These are phyloP conservation scores for Xylaria digitata DNA, from an alignment of 2,329 filamentous ascomycete genomes.

Conservation along the genomic window DNA sequence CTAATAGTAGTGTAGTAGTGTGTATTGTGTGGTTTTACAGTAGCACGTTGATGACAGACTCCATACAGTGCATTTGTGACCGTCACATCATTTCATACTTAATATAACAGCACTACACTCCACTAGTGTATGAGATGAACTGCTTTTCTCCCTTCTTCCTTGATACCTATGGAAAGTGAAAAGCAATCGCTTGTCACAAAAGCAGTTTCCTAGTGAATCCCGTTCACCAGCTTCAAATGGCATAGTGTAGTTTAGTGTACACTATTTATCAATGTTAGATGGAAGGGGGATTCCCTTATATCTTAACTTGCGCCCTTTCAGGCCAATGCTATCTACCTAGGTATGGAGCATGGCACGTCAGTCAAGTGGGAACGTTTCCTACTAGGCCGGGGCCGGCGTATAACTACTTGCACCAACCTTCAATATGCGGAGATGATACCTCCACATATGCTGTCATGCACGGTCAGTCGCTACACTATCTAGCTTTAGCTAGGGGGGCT, in stretches of 20 bases:
- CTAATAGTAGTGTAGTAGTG: too few species aligned
- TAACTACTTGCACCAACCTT: background rate
- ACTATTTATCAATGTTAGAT: too few species aligned
- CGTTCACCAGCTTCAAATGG: background rate
- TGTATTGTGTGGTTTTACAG: conserved; percentile 24
- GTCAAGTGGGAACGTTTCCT: conserved; percentile 27
- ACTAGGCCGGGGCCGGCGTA: conserved; percentile 4
- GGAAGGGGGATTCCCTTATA: background rate
- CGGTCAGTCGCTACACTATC: conserved; percentile 7
- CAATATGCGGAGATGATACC: conserved; percentile 32
- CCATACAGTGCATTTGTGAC: conserved; percentile 25
- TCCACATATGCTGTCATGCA: conserved; percentile 36
- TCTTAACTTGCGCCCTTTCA: background rate
- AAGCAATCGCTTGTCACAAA: conserved; percentile 17
- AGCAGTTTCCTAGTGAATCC: background rate
- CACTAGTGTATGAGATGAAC: background rate
- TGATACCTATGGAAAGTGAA: too few species aligned
- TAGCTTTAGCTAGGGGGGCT: background rate
- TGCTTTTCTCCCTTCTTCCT: conserved; percentile 4
- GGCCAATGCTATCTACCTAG: background rate
- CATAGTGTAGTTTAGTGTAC: too few species aligned
- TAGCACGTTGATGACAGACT: conserved; percentile 4
- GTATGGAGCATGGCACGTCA: conserved; percentile 1
- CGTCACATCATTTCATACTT: background rate
- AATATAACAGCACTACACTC: background rate